Evolutionary conservation across 2,329 filamentous ascomycete species (phyloP), one percentile per base, ranked within the genome.

Genomic region (Zymoseptoria crescenta): DNA sequence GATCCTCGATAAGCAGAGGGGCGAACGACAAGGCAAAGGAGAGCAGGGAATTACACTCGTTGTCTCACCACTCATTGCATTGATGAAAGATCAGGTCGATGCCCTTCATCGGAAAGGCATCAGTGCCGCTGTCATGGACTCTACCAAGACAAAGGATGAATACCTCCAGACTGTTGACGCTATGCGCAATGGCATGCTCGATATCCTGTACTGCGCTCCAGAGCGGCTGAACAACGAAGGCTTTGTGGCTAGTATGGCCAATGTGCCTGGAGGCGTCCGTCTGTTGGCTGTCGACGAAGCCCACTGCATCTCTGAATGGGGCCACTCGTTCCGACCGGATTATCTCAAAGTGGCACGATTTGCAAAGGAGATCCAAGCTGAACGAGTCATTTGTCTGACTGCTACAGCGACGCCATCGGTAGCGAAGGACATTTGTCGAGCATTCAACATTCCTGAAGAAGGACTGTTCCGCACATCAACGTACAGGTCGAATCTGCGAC

Each of bases 41-140:
- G 73, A 75, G 19, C 69, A 73, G 9, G 83, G 81, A 5, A 77
- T 83, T 61, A 83, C 80, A 1, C 75, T 84, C 5, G 79, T 84
- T 2, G 79, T 83, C 1, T 84, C 80, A 0, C 81, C 81, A 0
- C 69, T 84, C 2, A 81, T 84, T 55, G 81, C 81, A 1, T 66
- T 84, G 56, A 84, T 84, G 81, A 84, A 84, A 65, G 82, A 85
- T 61, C 83, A 85, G 63, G 81, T 83, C 0, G 82, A 85, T 62
- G 77, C 79, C 1, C 72, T 85, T 20, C 72, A 76, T 52, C 74
- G 74, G 8, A 75, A 77, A 28, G 78, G 78, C 0, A 77, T 85
- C 8, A 65, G 76, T 8, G 83, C 82, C 8, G 82, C 81, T 2
- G 79, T 77, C 6, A 71, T 84, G 9, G 81, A 85, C 65, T 85